Percentiles rank a stretch among this genome's conserved stretches.
phyloP scores from a whole-genome alignment of 2,329 filamentous ascomycete genomes.

The Colletotrichum trifolii region DNA sequence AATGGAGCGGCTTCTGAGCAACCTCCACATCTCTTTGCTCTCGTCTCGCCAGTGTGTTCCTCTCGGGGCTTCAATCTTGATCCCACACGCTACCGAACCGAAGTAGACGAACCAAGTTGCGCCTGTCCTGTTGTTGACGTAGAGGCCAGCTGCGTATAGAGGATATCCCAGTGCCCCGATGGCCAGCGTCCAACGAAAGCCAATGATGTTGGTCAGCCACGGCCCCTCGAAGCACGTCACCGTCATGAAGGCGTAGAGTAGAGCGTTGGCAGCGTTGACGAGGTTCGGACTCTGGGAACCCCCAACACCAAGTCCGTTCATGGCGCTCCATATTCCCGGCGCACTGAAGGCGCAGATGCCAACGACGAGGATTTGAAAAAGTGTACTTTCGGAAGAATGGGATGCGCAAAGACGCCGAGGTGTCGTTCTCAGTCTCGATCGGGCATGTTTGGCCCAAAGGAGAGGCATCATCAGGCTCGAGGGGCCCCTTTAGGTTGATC shows the following conservation, averaged over 20 bases:
- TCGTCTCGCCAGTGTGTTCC: conserved; percentile 41
- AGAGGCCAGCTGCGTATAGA: conserved; percentile 68
- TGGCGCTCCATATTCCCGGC: conserved; percentile 55
- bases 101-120: conserved; percentile 53
- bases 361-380: conserved; percentile 54
- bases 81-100: conserved; percentile 49
- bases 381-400: conserved; percentile 43
- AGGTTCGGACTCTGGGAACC: conserved; percentile 53
- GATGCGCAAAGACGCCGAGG: too few species aligned
- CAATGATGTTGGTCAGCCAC: conserved; percentile 50
- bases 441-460: too few species aligned
- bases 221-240: conserved; percentile 54
- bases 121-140: conserved; percentile 70
- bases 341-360: conserved; percentile 53
- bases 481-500: too few species aligned
- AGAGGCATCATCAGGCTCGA: too few species aligned
- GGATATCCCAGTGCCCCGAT: conserved; percentile 68
- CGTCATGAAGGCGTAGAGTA: conserved; percentile 58
- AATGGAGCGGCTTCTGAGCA: conserved; percentile 47
- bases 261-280: conserved; percentile 57
- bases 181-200: conserved; percentile 50
- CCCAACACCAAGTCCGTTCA: conserved; percentile 52
- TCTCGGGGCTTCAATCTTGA: conserved; percentile 49
- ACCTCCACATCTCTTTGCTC: conserved; percentile 48
- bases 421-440: too few species aligned